Evolutionary conservation across 306 rosid species (phyloP).

Genomic region (Oxytropis ochrocephala): DNA sequence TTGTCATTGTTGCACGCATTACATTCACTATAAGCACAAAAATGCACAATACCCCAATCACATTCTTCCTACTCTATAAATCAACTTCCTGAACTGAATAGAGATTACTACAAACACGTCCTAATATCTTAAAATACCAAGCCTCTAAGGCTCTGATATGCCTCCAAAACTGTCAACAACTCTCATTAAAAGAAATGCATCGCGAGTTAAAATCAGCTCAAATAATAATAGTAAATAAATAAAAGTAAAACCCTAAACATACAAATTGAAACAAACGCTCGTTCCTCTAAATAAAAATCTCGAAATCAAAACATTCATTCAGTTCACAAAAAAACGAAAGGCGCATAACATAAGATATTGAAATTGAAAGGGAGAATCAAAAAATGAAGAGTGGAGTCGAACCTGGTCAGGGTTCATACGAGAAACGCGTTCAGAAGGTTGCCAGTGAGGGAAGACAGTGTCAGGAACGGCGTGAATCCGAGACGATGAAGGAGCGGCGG

Average conservation of each 20-base stretch:
- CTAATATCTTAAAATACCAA: background rate
- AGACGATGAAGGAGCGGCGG: conserved; percentile 25
- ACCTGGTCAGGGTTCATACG: conserved; percentile 73
- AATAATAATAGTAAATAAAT: background rate
- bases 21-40: background rate
- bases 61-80: background rate
- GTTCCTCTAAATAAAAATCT: background rate
- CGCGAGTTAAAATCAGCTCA: background rate
- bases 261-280: background rate
- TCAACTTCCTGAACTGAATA: background rate
- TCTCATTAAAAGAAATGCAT: background rate
- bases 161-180: background rate
- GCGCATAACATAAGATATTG: background rate
- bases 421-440: conserved; percentile 79
- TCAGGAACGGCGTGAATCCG: conserved; percentile 35
- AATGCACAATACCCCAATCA: background rate
- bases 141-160: background rate
- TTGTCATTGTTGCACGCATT: background rate
- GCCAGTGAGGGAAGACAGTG: conserved; percentile 54
- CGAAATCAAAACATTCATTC: conserved; percentile 1
- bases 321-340: background rate
- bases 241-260: conserved; percentile 20
- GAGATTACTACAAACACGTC: background rate
- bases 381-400: background rate
- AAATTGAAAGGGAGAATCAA: background rate